A percentile compares a stretch with the other conserved stretches of the same genome.
Evolutionary conservation across 139 green algal genomes (phyloP).

Genomic region (Chlorella ohadii): DNA sequence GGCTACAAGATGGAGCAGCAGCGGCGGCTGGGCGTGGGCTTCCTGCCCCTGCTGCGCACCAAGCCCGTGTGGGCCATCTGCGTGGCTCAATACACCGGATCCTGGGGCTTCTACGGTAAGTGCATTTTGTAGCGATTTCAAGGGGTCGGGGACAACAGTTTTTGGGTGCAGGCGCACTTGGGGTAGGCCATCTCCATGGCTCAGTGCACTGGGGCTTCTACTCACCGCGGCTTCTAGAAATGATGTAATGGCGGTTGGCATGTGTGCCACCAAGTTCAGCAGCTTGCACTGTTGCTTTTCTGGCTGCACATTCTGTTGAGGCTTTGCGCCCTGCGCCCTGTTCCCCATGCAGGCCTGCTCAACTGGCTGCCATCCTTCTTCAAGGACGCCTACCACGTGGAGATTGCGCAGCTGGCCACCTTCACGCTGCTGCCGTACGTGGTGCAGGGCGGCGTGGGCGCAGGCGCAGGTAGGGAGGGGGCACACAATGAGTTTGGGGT

Average conservation of each 20-base stretch:
- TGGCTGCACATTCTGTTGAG: no score
- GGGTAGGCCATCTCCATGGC: no score
- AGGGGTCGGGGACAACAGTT: no score
- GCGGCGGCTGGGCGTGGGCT: constrained; percentile 2
- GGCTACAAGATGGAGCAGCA: constrained; percentile 15
- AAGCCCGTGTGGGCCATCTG: constrained; percentile 81
- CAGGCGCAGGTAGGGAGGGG: constrained; percentile 32
- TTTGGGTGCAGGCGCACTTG: no score
- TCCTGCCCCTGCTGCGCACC: constrained; percentile 52
- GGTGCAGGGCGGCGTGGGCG: constrained; percentile 61
- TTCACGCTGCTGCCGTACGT: constrained; percentile 84
- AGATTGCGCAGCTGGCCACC: constrained; percentile 64
- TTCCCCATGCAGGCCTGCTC: constrained; percentile 53
- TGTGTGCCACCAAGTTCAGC: no score
- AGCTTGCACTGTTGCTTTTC: no score
- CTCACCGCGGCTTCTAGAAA: no score
- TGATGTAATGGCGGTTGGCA: no score
- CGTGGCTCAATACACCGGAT: constrained; percentile 67
- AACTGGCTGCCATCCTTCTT: constrained; percentile 91
- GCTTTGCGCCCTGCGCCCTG: no score
- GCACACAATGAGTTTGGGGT: not conserved
- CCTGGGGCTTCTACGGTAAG: constrained; percentile 72
- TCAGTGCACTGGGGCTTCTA: no score
- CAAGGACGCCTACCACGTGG: constrained; percentile 66
- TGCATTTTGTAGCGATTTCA: no score